Percentiles rank a stretch among this genome's conserved stretches.
Evolutionary conservation across 257 asterid species (phyloP).

Genomic region (Ilex asprella): DNA sequence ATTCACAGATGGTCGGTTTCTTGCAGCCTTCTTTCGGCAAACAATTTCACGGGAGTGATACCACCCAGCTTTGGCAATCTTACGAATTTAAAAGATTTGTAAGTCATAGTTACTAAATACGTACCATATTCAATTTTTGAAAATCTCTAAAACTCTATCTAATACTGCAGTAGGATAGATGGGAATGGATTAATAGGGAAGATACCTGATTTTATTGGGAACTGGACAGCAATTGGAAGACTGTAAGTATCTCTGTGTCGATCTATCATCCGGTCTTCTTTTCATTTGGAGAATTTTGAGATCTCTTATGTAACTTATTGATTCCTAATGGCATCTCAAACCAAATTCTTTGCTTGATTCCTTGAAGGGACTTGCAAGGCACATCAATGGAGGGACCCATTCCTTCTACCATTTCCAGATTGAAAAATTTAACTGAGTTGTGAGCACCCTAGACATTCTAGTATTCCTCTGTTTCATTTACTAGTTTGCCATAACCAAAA

Average conservation of each 20-base stretch:
- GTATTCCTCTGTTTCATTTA: not conserved
- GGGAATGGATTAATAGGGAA: conserved; percentile 60
- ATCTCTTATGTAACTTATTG: not conserved
- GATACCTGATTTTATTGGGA: conserved; percentile 73
- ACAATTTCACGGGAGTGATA: conserved; percentile 68
- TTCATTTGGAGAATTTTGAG: not conserved
- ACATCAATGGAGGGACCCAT: conserved; percentile 75
- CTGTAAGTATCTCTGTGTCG: conserved; percentile 43
- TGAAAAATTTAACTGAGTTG: conserved; percentile 42
- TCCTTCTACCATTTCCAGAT: conserved; percentile 43
- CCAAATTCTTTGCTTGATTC: conserved; percentile 9
- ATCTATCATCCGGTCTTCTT: not conserved
- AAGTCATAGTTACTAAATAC: conserved; percentile 28
- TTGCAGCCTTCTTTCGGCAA: conserved; percentile 75
- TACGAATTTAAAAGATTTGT: conserved; percentile 74
- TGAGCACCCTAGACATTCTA: conserved; percentile 29
- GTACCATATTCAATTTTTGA: not conserved
- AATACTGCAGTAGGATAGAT: conserved; percentile 77
- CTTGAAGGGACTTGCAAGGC: conserved; percentile 74
- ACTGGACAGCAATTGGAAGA: conserved; percentile 50
- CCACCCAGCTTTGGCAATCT: conserved; percentile 52
- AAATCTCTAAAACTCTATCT: not conserved
- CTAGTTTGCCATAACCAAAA: not conserved
- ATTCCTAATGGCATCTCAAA: not conserved
- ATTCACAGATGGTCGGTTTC: conserved; percentile 5